Evolutionary conservation across 2,329 filamentous ascomycete species (phyloP), one percentile per base, ranked within the genome.

Genomic region (Endoconidiophora polonica): DNA sequence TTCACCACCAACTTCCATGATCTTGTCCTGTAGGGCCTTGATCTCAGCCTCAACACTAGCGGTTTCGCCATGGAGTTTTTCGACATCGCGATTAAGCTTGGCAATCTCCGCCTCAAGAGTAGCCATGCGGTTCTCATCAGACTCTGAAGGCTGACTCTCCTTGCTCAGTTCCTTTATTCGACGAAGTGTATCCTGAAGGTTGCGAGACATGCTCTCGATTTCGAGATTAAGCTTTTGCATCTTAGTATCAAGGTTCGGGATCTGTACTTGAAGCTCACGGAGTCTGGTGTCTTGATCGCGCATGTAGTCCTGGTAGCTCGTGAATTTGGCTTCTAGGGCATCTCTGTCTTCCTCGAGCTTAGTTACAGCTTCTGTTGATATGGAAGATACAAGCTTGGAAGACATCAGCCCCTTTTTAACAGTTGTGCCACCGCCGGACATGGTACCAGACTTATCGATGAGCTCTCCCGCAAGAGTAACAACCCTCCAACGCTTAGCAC

Each of bases 391-490:
- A 43, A 94, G 79, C 65, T 94, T 96, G 9, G 88, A 94, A 0
- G 90, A 96, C 93, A 98, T 98, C 52, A 87, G 79, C 0, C 93
- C 93, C 60, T 81, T 86, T 58, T 90, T 88, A 51, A 91, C 85
- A 14, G 85, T 84, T 43, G 78, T 90, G 51, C 91, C 91, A 71
- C 91, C 91, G 70, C 91, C 91, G 52, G 86, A 94, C 91, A 98
- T 96, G 36, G 91, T 96, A 71, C 91, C 91, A 1, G 90, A 95
- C 62, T 93, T 93, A 67, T 98, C 91, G 57, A 98, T 96, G 48
- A 98, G 74, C 63, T 95, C 88, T 45, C 91, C 91, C 54, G 88
- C 86, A 2, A 98, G 75, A 0, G 91, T 98, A 39, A 98, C 91
- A 2, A 98, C 91, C 56, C 91, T 81, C 91, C 91, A 98, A 63